Conservation (phyloP, 441 rosid species). For the Kokia cookei region DNA sequence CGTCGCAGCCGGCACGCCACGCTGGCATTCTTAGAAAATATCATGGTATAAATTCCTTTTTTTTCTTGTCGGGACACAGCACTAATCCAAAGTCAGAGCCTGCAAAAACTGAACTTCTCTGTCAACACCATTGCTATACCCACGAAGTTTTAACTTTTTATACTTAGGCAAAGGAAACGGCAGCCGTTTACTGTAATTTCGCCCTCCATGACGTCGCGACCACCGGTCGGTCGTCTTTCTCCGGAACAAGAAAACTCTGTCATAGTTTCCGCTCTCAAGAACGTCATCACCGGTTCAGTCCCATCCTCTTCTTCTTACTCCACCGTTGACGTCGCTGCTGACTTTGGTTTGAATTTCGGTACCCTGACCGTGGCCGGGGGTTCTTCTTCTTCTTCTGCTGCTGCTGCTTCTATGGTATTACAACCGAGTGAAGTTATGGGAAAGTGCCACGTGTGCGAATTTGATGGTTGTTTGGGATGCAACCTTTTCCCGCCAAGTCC, state of each 20-base stretch:
- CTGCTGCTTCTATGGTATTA: neutral
- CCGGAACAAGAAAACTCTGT: slow-evolving; percentile 51
- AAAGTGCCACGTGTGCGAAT: slow-evolving; percentile 54
- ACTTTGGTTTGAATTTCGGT: neutral
- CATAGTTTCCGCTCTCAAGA: slow-evolving; percentile 52
- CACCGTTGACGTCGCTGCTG: slow-evolving; percentile 1
- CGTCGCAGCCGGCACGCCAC: neutral
- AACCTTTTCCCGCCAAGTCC: slow-evolving; percentile 55
- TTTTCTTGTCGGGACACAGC: neutral
- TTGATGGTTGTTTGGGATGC: slow-evolving; percentile 71
- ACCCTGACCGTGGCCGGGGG: neutral
- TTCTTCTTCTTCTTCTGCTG: neutral
- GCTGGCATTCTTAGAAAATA: neutral
- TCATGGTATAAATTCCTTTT: neutral
- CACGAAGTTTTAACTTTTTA: neutral
- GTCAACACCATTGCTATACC: neutral
- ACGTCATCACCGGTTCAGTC: slow-evolving; percentile 44
- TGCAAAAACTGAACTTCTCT: neutral
- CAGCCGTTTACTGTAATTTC: neutral
- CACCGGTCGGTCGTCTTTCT: slow-evolving; percentile 20
- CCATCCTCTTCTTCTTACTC: neutral
- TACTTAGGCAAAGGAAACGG: neutral
- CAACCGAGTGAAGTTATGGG: slow-evolving; percentile 25
- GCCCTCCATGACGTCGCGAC: slow-evolving; percentile 5
- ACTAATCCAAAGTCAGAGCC: neutral